Conservation (phyloP, 306 rosid genomes). For the Urtica urens region DNA sequence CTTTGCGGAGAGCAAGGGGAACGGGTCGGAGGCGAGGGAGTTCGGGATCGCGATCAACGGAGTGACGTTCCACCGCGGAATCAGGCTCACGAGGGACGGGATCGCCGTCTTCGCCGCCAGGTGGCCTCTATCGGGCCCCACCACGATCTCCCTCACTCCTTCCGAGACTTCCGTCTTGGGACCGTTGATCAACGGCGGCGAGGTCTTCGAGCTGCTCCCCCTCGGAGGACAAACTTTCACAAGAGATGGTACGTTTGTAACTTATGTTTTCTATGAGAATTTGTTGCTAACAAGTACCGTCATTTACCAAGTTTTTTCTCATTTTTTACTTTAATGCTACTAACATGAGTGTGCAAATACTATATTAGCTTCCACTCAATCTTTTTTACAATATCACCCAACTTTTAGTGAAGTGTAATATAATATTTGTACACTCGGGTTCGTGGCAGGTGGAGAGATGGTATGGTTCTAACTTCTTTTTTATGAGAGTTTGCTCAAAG, state of each 20-base stretch:
- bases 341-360: too few relatives aligned
- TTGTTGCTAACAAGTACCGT: too few relatives aligned
- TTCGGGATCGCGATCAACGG: conserved; percentile 53
- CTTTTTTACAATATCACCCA: too few relatives aligned
- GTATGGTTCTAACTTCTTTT: too few relatives aligned
- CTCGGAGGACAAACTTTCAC: conserved; percentile 62
- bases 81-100: conserved; percentile 48
- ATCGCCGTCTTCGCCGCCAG: conserved; percentile 54
- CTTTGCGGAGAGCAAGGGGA: conserved; percentile 44
- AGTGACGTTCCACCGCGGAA: conserved; percentile 34
- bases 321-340: too few relatives aligned
- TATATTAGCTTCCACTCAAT: too few relatives aligned
- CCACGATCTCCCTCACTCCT: conserved; percentile 53
- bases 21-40: conserved; percentile 30
- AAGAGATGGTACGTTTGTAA: conserved; percentile 77
- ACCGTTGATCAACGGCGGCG: conserved; percentile 77
- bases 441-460: too few relatives aligned
- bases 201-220: conserved; percentile 43
- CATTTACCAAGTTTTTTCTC: too few relatives aligned
- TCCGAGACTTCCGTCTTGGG: conserved; percentile 40
- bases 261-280: too few relatives aligned
- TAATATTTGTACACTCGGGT: too few relatives aligned
- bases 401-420: too few relatives aligned
- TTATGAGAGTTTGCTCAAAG: too few relatives aligned
- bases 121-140: conserved; percentile 80